phyloP scores from a whole-genome alignment of 495 filamentous ascomycete species.

The Tuber microsphaerosporum region DNA sequence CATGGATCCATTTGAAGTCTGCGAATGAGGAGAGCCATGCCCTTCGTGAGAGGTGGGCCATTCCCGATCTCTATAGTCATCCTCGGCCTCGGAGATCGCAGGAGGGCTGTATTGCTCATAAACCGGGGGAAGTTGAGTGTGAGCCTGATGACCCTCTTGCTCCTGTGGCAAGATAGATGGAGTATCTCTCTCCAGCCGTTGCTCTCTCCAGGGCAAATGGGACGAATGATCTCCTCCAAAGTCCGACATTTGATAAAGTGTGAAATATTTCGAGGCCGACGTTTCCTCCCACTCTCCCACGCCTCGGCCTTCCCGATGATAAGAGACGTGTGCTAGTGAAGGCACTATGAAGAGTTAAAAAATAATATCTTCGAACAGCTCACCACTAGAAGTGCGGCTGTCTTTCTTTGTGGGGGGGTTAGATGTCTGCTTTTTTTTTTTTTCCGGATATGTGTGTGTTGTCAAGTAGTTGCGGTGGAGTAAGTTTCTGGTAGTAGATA shows the following conservation, averaged over 20 bases:
- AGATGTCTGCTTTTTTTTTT: slow-evolving; percentile 9
- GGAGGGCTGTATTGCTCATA: slow-evolving; percentile 40
- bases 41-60: slow-evolving; percentile 40
- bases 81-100: slow-evolving; percentile 34
- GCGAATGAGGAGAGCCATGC: slow-evolving; percentile 40
- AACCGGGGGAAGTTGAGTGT: slow-evolving; percentile 34
- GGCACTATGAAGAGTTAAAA: slow-evolving; percentile 38
- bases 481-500: slow-evolving; percentile 2
- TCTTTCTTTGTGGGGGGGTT: slow-evolving; percentile 11
- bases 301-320: slow-evolving; percentile 38
- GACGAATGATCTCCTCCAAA: slow-evolving; percentile 38
- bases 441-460: slow-evolving; percentile 5
- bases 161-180: slow-evolving; percentile 35
- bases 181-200: slow-evolving; percentile 39
- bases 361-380: slow-evolving; percentile 24
- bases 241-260: slow-evolving; percentile 38
- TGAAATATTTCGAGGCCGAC: slow-evolving; percentile 37
- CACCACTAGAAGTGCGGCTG: slow-evolving; percentile 23
- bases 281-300: slow-evolving; percentile 38
- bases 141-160: slow-evolving; percentile 35
- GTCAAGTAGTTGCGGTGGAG: slow-evolving; percentile 4
- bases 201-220: slow-evolving; percentile 38
- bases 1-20: slow-evolving; percentile 35
- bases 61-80: slow-evolving; percentile 31
- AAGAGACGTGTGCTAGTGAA: slow-evolving; percentile 39